These are phyloP conservation scores for Petunia hybrid DNA, from an alignment of 305 asterid species.

Conservation along the genomic window DNA sequence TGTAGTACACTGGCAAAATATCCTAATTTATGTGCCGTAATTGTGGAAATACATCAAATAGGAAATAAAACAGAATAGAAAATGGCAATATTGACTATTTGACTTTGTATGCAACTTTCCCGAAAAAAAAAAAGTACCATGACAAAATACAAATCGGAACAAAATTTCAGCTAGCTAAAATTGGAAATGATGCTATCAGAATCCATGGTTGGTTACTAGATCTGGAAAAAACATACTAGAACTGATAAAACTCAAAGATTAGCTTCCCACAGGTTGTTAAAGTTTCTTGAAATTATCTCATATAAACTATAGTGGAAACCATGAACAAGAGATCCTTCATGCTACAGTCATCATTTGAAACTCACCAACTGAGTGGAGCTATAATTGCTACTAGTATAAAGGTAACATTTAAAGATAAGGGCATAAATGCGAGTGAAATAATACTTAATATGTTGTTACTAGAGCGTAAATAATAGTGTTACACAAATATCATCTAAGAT, in stretches of 20 bases:
- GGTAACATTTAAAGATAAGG: too few species aligned
- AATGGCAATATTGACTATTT: background rate
- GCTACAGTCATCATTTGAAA: background rate
- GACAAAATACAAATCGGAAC: background rate
- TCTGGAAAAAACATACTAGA: background rate
- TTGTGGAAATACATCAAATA: conserved; percentile 5
- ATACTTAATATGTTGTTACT: too few species aligned
- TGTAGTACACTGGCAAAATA: conserved; percentile 7
- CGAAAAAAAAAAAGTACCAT: background rate
- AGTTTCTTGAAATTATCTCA: conserved; percentile 2
- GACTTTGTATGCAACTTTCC: background rate
- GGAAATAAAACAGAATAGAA: background rate
- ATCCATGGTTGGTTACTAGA: conserved; percentile 6
- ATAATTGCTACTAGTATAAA: too few species aligned
- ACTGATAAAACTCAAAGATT: background rate
- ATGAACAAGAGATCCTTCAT: background rate
- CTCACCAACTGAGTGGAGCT: background rate
- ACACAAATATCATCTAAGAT: background rate
- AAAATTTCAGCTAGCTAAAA: conserved; percentile 3
- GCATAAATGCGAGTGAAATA: too few species aligned
- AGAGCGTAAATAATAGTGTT: too few species aligned
- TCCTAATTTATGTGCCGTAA: background rate
- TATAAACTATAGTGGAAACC: background rate
- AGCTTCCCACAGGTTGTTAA: background rate
- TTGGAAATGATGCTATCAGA: background rate